Conservation (phyloP, 495 filamentous ascomycete genomes). For the Massariosphaeria phaeospora region DNA sequence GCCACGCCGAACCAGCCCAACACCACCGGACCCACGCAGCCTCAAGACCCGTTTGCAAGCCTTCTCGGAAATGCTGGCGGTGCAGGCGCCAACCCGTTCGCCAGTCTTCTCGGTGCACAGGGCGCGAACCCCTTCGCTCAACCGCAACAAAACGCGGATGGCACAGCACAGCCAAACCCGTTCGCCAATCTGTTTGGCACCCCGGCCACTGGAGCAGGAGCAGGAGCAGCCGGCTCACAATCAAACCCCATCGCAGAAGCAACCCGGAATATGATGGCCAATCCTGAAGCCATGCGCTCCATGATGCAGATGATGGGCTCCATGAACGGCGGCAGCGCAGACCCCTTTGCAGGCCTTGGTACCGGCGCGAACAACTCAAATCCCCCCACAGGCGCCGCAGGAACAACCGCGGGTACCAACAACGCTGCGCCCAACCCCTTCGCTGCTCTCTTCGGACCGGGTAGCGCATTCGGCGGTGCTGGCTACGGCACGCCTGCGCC, state of each 20-base stretch:
- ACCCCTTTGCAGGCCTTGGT: conserved; percentile 33
- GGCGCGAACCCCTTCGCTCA: conserved; percentile 17
- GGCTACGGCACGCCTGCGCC: conserved; percentile 47
- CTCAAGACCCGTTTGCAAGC: conserved; percentile 43
- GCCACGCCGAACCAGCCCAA: conserved; percentile 35
- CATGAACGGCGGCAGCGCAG: conserved; percentile 45
- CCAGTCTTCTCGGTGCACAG: conserved; percentile 49
- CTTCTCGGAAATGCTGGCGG: conserved; percentile 33
- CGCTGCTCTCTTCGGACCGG: conserved; percentile 22
- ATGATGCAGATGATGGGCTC: conserved; percentile 43
- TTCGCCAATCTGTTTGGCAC: neutral
- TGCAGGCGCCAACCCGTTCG: conserved; percentile 63
- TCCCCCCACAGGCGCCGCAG: neutral
- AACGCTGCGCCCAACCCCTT: conserved; percentile 24
- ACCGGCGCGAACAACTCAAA: neutral
- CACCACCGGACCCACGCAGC: conserved; percentile 44
- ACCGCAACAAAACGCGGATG: conserved; percentile 2
- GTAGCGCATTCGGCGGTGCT: conserved; percentile 11
- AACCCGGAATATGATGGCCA: conserved; percentile 30
- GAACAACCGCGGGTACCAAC: neutral
- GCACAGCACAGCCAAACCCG: neutral
- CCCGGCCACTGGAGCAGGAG: neutral
- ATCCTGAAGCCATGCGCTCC: conserved; percentile 43
- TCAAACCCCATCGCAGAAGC: conserved; percentile 51
- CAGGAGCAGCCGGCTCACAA: conserved; percentile 29